Conservation (phyloP, 176 grass and related monocot species). For the Oropetium thomaeum region DNA sequence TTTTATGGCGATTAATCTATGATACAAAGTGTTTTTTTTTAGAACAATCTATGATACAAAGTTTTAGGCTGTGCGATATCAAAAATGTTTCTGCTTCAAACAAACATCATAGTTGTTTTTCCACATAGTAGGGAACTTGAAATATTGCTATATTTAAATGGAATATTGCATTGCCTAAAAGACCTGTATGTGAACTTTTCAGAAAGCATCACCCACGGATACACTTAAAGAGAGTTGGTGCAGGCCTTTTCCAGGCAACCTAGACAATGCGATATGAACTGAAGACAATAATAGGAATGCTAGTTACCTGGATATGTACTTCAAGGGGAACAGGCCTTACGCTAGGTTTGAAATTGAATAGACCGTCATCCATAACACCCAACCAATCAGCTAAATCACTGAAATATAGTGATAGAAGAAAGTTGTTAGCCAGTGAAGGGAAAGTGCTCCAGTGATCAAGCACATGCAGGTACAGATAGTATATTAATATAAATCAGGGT, state of each 20-base stretch:
- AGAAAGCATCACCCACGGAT: not conserved
- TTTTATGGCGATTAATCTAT: too few species aligned
- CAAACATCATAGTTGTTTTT: not conserved
- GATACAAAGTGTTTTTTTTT: too few species aligned
- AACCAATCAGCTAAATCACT: conserved; percentile 95
- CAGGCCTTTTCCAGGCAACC: conserved; percentile 25
- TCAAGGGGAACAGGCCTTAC: conserved; percentile 97
- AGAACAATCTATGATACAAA: conserved; percentile 39
- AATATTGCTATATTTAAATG: not conserved
- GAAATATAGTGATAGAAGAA: conserved; percentile 27
- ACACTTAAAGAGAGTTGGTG: not conserved
- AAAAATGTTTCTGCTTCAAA: conserved; percentile 19
- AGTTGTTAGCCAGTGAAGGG: conserved; percentile 13
- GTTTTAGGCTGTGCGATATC: conserved; percentile 21
- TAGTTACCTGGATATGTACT: conserved; percentile 93
- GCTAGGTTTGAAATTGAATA: conserved; percentile 98
- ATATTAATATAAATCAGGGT: conserved; percentile 1
- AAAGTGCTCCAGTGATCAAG: not conserved
- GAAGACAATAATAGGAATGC: conserved; percentile 29
- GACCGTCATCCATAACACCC: conserved; percentile 78
- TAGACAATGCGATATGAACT: not conserved
- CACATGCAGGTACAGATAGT: not conserved
- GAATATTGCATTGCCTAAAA: conserved; percentile 10
- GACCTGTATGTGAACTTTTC: not conserved
- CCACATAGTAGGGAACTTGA: not conserved